These are phyloP conservation scores for Penstemon eatonii DNA, from an alignment of 257 asterid species.

Conservation along the genomic window DNA sequence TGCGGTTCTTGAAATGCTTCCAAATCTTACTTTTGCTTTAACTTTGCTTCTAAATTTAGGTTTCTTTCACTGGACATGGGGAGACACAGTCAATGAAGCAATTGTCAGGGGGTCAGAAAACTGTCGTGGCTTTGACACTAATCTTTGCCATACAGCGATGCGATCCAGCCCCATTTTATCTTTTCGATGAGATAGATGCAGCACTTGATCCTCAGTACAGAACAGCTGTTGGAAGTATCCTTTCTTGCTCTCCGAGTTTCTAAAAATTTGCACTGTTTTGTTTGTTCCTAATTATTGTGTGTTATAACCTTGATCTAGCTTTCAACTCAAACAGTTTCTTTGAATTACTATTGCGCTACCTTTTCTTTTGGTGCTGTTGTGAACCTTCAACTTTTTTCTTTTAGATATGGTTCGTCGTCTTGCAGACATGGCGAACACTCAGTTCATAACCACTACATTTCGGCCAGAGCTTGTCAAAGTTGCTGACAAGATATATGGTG, in stretches of 20 bases:
- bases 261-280: neutral
- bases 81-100: slow-evolving; percentile 99
- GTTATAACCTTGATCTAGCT: neutral
- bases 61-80: slow-evolving; percentile 97
- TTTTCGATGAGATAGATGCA: slow-evolving; percentile 98
- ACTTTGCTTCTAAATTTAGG: slow-evolving; percentile 47
- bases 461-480: slow-evolving; percentile 92
- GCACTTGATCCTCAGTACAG: slow-evolving; percentile 99
- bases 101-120: slow-evolving; percentile 97
- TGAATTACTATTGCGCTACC: neutral
- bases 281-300: neutral
- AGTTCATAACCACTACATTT: slow-evolving; percentile 91
- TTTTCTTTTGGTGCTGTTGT: slow-evolving; percentile 18
- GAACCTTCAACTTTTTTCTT: slow-evolving; percentile 44
- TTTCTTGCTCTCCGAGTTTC: slow-evolving; percentile 25
- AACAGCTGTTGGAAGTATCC: slow-evolving; percentile 99
- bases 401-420: slow-evolving; percentile 92
- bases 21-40: slow-evolving; percentile 5
- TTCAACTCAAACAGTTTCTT: neutral
- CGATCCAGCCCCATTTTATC: slow-evolving; percentile 99
- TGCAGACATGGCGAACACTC: slow-evolving; percentile 87
- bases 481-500: slow-evolving; percentile 94
- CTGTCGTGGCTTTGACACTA: slow-evolving; percentile 90
- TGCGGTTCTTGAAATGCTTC: slow-evolving; percentile 14
- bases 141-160: slow-evolving; percentile 98